A percentile compares a stretch with the other conserved stretches of the same genome.
phyloP scores from a whole-genome alignment of 148 eudicot genomes.

The Bassia scoparia region DNA sequence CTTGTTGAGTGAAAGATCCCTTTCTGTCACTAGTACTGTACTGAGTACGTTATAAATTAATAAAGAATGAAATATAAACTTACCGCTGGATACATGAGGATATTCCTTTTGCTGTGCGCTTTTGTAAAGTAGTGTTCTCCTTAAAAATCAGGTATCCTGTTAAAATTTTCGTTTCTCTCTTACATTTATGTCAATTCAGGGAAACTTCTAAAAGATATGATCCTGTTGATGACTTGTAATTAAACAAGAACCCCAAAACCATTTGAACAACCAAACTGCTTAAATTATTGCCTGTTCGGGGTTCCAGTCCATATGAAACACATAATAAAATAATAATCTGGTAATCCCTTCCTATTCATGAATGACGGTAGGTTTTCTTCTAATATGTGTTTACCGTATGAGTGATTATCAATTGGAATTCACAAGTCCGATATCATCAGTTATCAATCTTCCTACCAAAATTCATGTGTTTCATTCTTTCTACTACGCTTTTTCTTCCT shows the following conservation, averaged over 20 bases:
- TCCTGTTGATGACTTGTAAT: conserved; percentile 5
- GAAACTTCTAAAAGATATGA: conserved; percentile 6
- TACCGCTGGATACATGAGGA: too few relatives aligned
- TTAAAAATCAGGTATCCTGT: neutral
- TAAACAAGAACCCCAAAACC: conserved; percentile 3
- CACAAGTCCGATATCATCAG: too few relatives aligned
- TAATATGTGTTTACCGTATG: neutral
- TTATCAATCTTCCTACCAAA: too few relatives aligned
- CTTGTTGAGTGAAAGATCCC: too few relatives aligned
- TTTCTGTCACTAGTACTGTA: too few relatives aligned
- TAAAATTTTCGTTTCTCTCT: neutral
- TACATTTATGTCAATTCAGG: neutral
- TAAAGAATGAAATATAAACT: too few relatives aligned
- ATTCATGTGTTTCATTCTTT: too few relatives aligned
- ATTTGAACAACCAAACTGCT: conserved; percentile 4
- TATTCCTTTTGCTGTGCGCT: too few relatives aligned
- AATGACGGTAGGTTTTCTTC: neutral
- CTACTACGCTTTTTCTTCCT: too few relatives aligned
- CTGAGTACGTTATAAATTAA: too few relatives aligned
- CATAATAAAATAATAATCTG: too few relatives aligned
- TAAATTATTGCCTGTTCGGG: neutral
- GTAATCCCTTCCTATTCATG: neutral
- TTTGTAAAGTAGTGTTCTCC: conserved; percentile 7
- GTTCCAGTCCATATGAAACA: neutral
- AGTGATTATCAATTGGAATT: too few relatives aligned